Conservation (phyloP, 306 rosid species). For the Acmispon strigosus region DNA sequence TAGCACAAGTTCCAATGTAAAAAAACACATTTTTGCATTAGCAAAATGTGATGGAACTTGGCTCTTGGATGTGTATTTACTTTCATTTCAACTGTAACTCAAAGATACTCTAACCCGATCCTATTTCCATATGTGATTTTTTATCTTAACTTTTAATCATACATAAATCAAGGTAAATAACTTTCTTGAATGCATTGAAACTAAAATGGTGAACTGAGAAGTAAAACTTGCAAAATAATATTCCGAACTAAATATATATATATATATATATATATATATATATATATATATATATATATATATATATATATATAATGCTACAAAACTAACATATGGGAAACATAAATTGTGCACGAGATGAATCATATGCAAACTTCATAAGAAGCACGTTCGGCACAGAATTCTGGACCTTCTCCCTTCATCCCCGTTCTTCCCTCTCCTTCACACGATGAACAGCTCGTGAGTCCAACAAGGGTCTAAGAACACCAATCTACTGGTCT, state of each 20-base stretch:
- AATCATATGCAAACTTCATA: slow-evolving; percentile 3
- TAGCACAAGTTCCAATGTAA: too few species aligned
- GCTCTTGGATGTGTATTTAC: too few species aligned
- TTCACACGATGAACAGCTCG: slow-evolving; percentile 1
- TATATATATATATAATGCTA: neutral
- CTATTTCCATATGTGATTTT: neutral
- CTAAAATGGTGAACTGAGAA: neutral
- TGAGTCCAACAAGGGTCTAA: slow-evolving; percentile 3
- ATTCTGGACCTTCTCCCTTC: slow-evolving; percentile 31
- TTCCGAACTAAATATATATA: neutral
- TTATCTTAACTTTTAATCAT: neutral
- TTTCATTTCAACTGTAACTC: too few species aligned
- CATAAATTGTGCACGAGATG: slow-evolving; percentile 12
- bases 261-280: neutral
- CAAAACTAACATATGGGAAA: slow-evolving; percentile 10
- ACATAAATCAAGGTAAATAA: neutral
- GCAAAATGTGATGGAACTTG: too few species aligned
- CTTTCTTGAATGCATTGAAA: slow-evolving; percentile 5
- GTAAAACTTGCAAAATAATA: neutral
- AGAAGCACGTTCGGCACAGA: slow-evolving; percentile 8
- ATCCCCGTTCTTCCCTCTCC: slow-evolving; percentile 18
- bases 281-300: neutral
- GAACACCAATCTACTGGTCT: slow-evolving; percentile 39
- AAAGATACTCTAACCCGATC: neutral
- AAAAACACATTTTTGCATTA: too few species aligned